Conservation (phyloP, 1,284 basidiomycete species). For the Marasmius oreades region DNA sequence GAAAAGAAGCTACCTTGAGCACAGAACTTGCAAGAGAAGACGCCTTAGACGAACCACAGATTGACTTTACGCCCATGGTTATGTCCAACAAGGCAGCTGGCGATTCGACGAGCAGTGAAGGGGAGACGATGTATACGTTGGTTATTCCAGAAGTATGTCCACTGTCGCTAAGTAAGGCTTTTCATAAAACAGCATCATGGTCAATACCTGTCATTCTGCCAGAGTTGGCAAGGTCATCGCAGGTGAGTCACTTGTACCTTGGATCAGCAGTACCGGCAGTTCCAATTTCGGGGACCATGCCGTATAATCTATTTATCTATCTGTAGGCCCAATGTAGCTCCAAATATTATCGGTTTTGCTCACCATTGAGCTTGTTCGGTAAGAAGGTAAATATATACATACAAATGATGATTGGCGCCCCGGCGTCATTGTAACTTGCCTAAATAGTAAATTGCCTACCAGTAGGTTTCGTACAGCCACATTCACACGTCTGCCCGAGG, state of each 20-base stretch:
- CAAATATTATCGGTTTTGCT: too few species aligned
- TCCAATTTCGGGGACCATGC: too few species aligned
- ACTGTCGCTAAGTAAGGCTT: neutral
- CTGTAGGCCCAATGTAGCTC: too few species aligned
- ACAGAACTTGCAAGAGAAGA: slow-evolving; percentile 45
- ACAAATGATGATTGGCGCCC: too few species aligned
- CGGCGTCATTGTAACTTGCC: too few species aligned
- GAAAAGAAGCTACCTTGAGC: slow-evolving; percentile 46
- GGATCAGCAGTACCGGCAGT: too few species aligned
- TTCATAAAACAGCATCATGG: slow-evolving; percentile 46
- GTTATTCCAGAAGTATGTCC: slow-evolving; percentile 43
- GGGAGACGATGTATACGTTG: slow-evolving; percentile 52
- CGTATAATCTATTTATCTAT: too few species aligned
- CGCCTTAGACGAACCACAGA: slow-evolving; percentile 48
- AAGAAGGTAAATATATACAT: too few species aligned
- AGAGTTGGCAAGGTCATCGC: slow-evolving; percentile 61
- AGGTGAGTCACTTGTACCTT: slow-evolving; percentile 31
- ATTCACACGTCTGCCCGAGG: too few species aligned
- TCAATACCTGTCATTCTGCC: slow-evolving; percentile 52
- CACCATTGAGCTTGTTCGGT: too few species aligned
- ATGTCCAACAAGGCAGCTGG: slow-evolving; percentile 29
- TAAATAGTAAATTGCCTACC: too few species aligned
- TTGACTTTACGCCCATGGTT: slow-evolving; percentile 46
- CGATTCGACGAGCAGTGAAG: slow-evolving; percentile 14
- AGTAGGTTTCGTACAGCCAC: too few species aligned